phyloP scores from a whole-genome alignment of 2,329 filamentous ascomycete genomes.

The Pseudogymnoascus sp. region DNA sequence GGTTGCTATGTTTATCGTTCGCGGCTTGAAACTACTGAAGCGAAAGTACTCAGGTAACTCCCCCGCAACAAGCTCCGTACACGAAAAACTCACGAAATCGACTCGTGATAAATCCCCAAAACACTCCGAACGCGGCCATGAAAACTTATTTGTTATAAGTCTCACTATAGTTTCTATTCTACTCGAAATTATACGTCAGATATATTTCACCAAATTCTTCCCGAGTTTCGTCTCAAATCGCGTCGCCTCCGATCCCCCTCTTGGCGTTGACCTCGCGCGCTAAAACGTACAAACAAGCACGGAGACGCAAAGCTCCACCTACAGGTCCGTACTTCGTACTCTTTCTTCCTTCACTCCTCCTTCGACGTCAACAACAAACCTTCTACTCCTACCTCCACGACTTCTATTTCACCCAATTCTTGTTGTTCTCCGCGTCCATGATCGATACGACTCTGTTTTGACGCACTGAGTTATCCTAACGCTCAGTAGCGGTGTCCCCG shows the following conservation, averaged over 20 bases:
- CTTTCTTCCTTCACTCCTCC: constrained; percentile 21
- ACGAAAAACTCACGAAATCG: constrained; percentile 4
- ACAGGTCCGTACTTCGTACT: constrained; percentile 2
- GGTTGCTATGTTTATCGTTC: constrained; percentile 9
- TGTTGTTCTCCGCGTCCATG: constrained; percentile 10
- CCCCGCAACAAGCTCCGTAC: neutral
- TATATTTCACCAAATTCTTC: neutral
- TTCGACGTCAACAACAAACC: constrained; percentile 28
- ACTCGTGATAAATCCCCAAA: constrained; percentile 4
- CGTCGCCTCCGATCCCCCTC: constrained; percentile 1
- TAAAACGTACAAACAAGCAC: constrained; percentile 9
- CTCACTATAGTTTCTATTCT: neutral
- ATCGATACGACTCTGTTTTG: constrained; percentile 1
- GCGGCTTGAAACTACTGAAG: constrained; percentile 8
- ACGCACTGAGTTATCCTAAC: constrained; percentile 10
- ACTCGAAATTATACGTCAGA: neutral
- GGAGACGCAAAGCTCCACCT: constrained; percentile 10
- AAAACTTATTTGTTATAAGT: constrained; percentile 2
- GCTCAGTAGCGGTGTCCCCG: constrained; percentile 3
- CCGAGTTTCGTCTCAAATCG: neutral
- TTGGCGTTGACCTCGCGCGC: constrained; percentile 8
- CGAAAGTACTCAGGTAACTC: constrained; percentile 5
- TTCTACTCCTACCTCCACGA: constrained; percentile 23
- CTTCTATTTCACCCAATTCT: constrained; percentile 19
- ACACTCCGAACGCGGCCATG: neutral